phyloP scores from a whole-genome alignment of 305 asterid species.

The Fraxinus angustifolia region DNA sequence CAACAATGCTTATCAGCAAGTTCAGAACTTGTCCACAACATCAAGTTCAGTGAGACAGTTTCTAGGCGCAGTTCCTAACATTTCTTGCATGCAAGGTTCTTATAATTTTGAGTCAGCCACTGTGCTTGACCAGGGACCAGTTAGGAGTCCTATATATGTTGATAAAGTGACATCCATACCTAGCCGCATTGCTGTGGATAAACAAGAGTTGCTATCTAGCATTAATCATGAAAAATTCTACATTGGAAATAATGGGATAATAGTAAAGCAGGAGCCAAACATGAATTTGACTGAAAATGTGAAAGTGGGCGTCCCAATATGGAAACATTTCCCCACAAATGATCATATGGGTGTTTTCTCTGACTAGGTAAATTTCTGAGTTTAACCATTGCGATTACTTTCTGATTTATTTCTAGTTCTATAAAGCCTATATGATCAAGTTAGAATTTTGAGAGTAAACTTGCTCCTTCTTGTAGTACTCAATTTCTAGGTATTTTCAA shows the following conservation, averaged over 20 bases:
- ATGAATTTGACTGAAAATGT: slow-evolving; percentile 43
- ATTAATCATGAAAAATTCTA: slow-evolving; percentile 35
- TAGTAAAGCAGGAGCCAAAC: slow-evolving; percentile 62
- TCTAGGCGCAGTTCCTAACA: slow-evolving; percentile 27
- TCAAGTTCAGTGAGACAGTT: slow-evolving; percentile 30
- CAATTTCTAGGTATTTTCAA: background rate
- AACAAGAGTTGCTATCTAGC: slow-evolving; percentile 35
- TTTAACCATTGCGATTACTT: background rate
- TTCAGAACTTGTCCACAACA: slow-evolving; percentile 36
- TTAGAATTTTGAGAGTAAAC: background rate
- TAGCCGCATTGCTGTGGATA: slow-evolving; percentile 56
- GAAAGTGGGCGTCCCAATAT: slow-evolving; percentile 34
- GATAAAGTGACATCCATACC: slow-evolving; percentile 54
- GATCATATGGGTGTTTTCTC: slow-evolving; percentile 53
- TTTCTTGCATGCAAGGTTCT: slow-evolving; percentile 33
- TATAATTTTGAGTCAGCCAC: slow-evolving; percentile 30
- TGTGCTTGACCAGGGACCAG: slow-evolving; percentile 37
- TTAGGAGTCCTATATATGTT: slow-evolving; percentile 29
- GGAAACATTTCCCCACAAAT: slow-evolving; percentile 36
- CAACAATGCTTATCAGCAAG: slow-evolving; percentile 32
- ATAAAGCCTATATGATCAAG: slow-evolving; percentile 3
- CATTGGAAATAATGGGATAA: slow-evolving; percentile 37
- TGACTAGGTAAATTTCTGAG: slow-evolving; percentile 50
- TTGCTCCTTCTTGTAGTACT: slow-evolving; percentile 6
- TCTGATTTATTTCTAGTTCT: slow-evolving; percentile 12